Evolutionary conservation across 2,329 filamentous ascomycete genomes (phyloP), one percentile per base, ranked within the genome.

Genomic region (Purpureocillium lavendulum): DNA sequence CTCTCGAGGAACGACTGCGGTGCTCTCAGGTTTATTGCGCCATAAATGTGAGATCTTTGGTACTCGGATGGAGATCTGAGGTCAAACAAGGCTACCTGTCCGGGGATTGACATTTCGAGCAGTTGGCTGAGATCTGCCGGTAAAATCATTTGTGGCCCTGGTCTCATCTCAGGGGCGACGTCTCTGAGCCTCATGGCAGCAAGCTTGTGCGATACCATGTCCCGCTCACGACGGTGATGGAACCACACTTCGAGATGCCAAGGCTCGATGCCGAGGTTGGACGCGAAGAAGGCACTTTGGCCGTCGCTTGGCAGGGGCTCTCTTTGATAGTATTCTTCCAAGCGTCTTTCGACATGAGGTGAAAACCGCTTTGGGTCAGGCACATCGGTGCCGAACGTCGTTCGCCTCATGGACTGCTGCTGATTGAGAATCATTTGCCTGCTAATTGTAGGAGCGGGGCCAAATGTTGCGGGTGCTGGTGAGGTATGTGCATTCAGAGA

Each of bases 241-340:
- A 75, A 76, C 73, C 73, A 77, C 39, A 72, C 64, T 41, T 73
- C 64, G 21, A 77, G 62, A 45, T 75, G 69, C 35, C 60, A 56
- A 3, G 65, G 62, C 40, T 75, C 70, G 17, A 74, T 66, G 12
- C 70, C 69, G 3, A 76, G 54, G 31, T 70, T 76, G 1, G 73
- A 76, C 9, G 73, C 71, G 32, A 75, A 58, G 49, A 74, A 70
- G 31, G 71, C 71, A 29, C 67, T 67, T 31, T 73, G 65, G 1
- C 65, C 67, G 35, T 71, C 61, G 32, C 62, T 72, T 2, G 73
- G 73, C 2, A 65, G 52, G 2, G 69, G 60, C 21, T 73, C 62
- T 7, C 58, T 56, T 18, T 66, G 61, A 45, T 72, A 77, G 43
- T 75, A 77, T 18, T 70, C 65, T 39, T 77, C 72, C 2, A 77